phyloP scores from a whole-genome alignment of 2,329 filamentous ascomycete species.

The Pyricularia grisea region DNA sequence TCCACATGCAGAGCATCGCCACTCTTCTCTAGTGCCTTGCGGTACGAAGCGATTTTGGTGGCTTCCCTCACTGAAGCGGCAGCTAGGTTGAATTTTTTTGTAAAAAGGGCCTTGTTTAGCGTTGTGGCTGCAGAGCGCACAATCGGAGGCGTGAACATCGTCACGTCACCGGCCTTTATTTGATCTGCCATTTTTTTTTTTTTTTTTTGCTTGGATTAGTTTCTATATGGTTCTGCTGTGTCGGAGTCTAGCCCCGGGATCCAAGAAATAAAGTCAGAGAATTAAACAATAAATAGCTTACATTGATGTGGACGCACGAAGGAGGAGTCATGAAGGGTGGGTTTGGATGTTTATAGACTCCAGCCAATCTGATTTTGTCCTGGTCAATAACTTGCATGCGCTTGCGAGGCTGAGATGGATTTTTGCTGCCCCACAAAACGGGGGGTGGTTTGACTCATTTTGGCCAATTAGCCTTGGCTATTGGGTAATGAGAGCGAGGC shows the following conservation, averaged over 20 bases:
- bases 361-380: background rate
- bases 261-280: background rate
- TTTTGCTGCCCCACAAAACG: background rate
- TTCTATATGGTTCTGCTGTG: background rate
- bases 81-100: conserved; percentile 63
- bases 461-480: background rate
- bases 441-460: background rate
- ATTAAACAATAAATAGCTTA: background rate
- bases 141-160: conserved; percentile 66
- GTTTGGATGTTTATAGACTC: background rate
- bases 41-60: conserved; percentile 63
- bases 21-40: conserved; percentile 54
- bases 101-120: conserved; percentile 78
- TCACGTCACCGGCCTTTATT: conserved; percentile 27
- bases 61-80: conserved; percentile 71
- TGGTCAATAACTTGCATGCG: background rate
- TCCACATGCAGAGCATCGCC: conserved; percentile 58
- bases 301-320: background rate
- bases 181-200: background rate
- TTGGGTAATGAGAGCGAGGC: background rate
- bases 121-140: conserved; percentile 61
- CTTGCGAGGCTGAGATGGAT: background rate
- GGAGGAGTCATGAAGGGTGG: background rate
- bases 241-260: background rate
- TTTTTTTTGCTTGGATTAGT: background rate